Evolutionary conservation across 805 yeast genomes (phyloP), one percentile per base, ranked within the genome.

Genomic region (Yarrowia sp.): DNA sequence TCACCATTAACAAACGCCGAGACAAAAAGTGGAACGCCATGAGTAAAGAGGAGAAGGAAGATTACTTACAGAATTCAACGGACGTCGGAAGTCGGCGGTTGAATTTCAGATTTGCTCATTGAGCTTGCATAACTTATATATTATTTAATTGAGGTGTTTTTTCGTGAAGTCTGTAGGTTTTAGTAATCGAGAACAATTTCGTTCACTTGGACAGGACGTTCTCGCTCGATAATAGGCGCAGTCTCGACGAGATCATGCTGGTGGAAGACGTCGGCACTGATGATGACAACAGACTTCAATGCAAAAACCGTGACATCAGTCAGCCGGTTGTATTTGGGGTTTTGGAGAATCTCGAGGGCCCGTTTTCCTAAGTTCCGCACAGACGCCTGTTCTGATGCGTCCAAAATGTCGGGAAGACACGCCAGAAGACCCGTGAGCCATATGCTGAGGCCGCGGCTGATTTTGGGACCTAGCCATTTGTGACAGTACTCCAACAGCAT

Each of bases 21-120:
- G 83, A 77, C 1, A 66, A 65, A 56, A 69, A 68, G n/a, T 87
- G 93, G 92, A 72, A 74, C 42, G 68, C 71, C 0, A 65, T 84
- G 79, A 69, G 81, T 0, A 67, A 64, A 2, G 84, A 81, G 33
- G 84, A 86, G 68, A 77, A 77, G 64, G 77, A 73, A 2, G 71
- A 76, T 0, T 87, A 87, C 69, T 66, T 77, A n/a, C 62, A 59
- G 14, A 74, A 68, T n/a, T 78, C 86, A 1, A 74, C 67, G 0
- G 87, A 84, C 66, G 73, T 70, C 27, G 90, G 90, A 4, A 82
- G 81, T 66, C 79, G 78, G 67, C 74, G 90, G 27, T 73, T 87
- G 41, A 87, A 87, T 66, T 78, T 78, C 68, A 65, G 77, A 41
- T 78, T 77, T 65, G 71, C 67, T 55, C 70, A 70, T n/a, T 47